Conservation (phyloP, 345 rosid genomes). For the Camelina hispida region DNA sequence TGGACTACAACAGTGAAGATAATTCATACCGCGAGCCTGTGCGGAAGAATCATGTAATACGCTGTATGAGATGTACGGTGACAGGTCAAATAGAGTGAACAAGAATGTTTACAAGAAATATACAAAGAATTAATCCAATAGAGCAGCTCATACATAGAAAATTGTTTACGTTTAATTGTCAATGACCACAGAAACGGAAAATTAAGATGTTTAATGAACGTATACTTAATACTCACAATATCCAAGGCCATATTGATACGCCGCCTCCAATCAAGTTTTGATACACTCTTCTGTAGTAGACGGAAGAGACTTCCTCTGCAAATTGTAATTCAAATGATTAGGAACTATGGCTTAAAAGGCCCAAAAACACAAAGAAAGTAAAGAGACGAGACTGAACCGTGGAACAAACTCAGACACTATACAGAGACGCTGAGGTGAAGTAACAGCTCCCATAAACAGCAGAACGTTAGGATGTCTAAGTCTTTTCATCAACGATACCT, state of each 20-base stretch:
- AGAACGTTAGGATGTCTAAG: conserved; percentile 92
- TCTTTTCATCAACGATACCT: conserved; percentile 93
- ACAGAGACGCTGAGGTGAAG: conserved; percentile 88
- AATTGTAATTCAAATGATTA: conserved; percentile 19
- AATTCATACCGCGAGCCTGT: conserved; percentile 95
- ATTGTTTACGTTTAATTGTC: background rate
- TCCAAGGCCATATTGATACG: conserved; percentile 87
- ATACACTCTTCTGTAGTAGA: conserved; percentile 68
- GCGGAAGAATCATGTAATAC: conserved; percentile 36
- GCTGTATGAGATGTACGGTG: conserved; percentile 31
- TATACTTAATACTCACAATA: conserved; percentile 62
- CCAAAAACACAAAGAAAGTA: conserved; percentile 8
- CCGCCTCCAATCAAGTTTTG: conserved; percentile 88
- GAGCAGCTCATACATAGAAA: conserved; percentile 12
- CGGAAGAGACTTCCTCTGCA: conserved; percentile 96
- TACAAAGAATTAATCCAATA: conserved; percentile 19
- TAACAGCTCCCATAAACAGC: conserved; percentile 96
- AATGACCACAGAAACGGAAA: background rate
- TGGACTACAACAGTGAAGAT: conserved; percentile 88
- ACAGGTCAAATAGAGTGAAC: background rate
- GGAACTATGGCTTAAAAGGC: conserved; percentile 16
- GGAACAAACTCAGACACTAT: conserved; percentile 97
- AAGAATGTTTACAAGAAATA: conserved; percentile 23
- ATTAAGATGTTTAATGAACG: conserved; percentile 2
- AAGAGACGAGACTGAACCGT: conserved; percentile 59